Conservation (phyloP, 176 grass and related monocot genomes). For the Otatea glauca region DNA sequence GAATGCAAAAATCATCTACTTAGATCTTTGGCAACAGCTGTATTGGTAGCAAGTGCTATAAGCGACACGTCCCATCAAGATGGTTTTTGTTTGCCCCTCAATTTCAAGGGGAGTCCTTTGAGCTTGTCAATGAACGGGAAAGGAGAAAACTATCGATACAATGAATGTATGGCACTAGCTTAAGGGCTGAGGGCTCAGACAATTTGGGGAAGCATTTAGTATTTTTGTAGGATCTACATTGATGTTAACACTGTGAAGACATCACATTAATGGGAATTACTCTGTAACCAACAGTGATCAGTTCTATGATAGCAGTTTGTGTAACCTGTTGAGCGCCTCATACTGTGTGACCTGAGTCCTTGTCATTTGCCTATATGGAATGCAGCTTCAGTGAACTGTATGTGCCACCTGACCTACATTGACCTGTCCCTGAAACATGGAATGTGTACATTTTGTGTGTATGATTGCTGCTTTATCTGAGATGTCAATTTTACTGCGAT, state of each 20-base stretch:
- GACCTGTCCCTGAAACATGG: constrained; percentile 1
- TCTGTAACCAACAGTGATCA: neutral
- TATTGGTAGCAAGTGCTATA: neutral
- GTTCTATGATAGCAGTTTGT: neutral
- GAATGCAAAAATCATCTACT: neutral
- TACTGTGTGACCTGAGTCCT: neutral
- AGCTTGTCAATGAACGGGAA: neutral
- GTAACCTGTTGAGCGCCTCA: neutral
- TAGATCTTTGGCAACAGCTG: neutral
- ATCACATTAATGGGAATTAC: neutral
- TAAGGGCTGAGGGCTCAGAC: neutral
- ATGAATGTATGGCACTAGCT: neutral
- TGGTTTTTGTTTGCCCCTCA: neutral
- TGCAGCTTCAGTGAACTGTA: neutral
- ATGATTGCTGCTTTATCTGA: neutral
- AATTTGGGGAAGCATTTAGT: neutral
- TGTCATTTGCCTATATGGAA: constrained; percentile 10
- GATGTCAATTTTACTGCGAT: neutral
- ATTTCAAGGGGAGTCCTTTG: neutral
- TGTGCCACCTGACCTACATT: neutral
- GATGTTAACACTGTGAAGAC: neutral
- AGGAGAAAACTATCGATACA: neutral
- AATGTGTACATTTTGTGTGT: neutral
- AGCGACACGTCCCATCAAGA: neutral
- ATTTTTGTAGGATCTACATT: neutral